These are phyloP conservation scores for Glomus cerebriforme DNA, from an alignment of 192 early-diverging fungal genomes.

Conservation along the genomic window DNA sequence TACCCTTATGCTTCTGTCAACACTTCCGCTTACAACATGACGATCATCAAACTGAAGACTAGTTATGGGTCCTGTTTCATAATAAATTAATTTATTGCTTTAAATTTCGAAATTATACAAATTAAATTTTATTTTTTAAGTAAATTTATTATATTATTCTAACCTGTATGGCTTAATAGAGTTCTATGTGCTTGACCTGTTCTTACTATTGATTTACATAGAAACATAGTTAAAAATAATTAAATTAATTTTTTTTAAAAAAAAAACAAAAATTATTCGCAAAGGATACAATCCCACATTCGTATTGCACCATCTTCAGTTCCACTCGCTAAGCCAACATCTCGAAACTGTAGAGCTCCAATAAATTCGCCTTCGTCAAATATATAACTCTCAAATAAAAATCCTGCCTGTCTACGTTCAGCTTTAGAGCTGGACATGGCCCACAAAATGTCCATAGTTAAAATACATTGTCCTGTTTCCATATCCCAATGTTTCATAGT, in stretches of 20 bases:
- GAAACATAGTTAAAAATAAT: not conserved
- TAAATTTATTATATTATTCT: conserved; percentile 48
- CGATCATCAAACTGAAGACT: conserved; percentile 66
- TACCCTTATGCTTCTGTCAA: conserved; percentile 64
- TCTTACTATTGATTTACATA: conserved; percentile 48
- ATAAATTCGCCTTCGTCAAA: conserved; percentile 53
- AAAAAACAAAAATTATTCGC: not conserved
- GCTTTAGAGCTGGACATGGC: conserved; percentile 42
- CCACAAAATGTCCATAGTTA: conserved; percentile 73
- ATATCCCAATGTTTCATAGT: conserved; percentile 83
- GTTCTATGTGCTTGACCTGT: conserved; percentile 73
- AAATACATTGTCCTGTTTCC: conserved; percentile 61
- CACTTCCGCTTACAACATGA: conserved; percentile 70
- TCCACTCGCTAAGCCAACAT: conserved; percentile 72
- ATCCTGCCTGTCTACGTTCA: conserved; percentile 30
- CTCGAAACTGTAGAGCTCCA: conserved; percentile 73
- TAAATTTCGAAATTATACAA: not conserved
- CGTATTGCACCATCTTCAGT: conserved; percentile 72
- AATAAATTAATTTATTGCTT: not conserved
- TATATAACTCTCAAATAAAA: conserved; percentile 36
- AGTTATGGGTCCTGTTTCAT: conserved; percentile 24
- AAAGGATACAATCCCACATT: conserved; percentile 71
- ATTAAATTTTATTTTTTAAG: not conserved
- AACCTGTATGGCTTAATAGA: conserved; percentile 64
- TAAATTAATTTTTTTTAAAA: not conserved